Evolutionary conservation across 202 grass and related monocot genomes (phyloP), one percentile per base, ranked within the genome.

Genomic region (Elaeis oleifera): DNA sequence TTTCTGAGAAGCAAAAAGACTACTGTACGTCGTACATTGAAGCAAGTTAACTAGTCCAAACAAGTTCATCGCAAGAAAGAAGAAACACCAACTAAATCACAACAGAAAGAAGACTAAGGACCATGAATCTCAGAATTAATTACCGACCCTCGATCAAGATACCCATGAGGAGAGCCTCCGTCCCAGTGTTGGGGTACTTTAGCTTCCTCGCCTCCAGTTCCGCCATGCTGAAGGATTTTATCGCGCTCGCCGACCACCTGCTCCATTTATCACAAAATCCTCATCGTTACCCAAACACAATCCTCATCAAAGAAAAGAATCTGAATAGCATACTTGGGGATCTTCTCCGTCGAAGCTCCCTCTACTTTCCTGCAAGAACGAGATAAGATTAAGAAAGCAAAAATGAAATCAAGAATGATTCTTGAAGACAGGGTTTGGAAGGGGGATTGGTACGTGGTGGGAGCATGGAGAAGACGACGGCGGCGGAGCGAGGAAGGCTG

Each of bases 231-330:
- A 99, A 92, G 23, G 88, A 84, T 54, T 87, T 80, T 66, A 99
- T 74, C 14, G 78, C 78, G 75, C 83, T 84, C 51, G 83, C 82
- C n/a, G 94, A 99, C 85, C 88, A 99, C 52, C 94, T 99, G 73
- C 16, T 39, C 54, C 18, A 54, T 72, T 68, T 73, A 49, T 58
- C 50, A 68, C 26, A 44, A 44, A 13, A 44, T 44, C 16, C 32
- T 73, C n/a, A 60, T 85, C 65, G 78, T 44, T 16, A 59, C 50
- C 53, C 21, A 71, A 48, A 55, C 21, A 29, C 65, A 56, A 73
- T 7, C 50, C 50, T 6, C 51, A 60, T 68, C 23, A 20, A 51
- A 73, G 49, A 61, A 16, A 26, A 61, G 24, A 53, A 54, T 61
- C 44, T 4, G 1, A 18, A 54, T 5, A 32, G 25, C 59, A n/a